These are phyloP conservation scores for Williopsis jadinii DNA, from an alignment of 1,139 yeast species.

Conservation along the genomic window DNA sequence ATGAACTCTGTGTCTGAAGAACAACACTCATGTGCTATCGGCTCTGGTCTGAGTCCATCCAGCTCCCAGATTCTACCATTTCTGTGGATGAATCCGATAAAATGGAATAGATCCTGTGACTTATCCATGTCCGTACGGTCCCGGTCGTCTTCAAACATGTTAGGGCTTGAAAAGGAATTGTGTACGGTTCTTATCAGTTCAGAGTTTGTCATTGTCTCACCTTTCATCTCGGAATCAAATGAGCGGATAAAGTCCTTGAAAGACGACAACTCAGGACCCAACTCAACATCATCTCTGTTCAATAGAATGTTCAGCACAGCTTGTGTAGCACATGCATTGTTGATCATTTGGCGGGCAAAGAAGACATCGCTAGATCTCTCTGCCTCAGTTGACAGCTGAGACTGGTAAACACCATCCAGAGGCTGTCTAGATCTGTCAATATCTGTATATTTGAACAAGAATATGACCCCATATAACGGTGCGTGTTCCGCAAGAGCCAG, in stretches of 20 bases:
- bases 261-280: conserved; percentile 45
- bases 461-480: conserved; percentile 56
- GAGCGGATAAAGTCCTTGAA: conserved; percentile 46
- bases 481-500: conserved; percentile 33
- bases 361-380: conserved; percentile 35
- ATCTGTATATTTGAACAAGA: conserved; percentile 54
- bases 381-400: conserved; percentile 21
- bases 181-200: conserved; percentile 53
- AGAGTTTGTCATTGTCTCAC: conserved; percentile 59
- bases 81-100: conserved; percentile 46
- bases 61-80: conserved; percentile 52
- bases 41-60: conserved; percentile 57
- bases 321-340: conserved; percentile 74
- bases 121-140: conserved; percentile 27
- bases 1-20: conserved; percentile 33
- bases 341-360: conserved; percentile 62
- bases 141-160: conserved; percentile 40
- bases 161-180: conserved; percentile 58
- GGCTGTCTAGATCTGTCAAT: conserved; percentile 32
- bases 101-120: conserved; percentile 51
- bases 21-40: conserved; percentile 48
- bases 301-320: conserved; percentile 59
- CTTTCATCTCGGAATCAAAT: conserved; percentile 53
- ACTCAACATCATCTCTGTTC: conserved; percentile 34
- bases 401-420: conserved; percentile 39